Evolutionary conservation across 2,329 filamentous ascomycete species (phyloP).

Genomic region (Venturia carpophila): DNA sequence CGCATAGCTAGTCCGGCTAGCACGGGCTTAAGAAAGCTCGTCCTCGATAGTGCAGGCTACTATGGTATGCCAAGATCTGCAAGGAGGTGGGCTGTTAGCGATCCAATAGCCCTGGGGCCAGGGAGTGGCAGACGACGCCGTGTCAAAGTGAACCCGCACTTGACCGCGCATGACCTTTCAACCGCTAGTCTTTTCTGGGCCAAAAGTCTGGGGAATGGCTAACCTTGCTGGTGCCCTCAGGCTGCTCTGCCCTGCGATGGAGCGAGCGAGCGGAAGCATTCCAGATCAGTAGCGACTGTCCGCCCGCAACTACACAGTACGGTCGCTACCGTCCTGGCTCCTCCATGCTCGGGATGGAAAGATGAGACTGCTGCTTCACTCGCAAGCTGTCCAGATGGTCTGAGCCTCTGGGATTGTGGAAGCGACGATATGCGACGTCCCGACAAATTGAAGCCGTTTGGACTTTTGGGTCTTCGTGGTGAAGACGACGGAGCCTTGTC

Average conservation of each 20-base stretch:
- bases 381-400: background rate
- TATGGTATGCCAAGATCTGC: no score
- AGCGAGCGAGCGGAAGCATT: background rate
- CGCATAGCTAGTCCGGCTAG: background rate
- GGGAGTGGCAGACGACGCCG: background rate
- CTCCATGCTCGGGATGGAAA: background rate
- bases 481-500: background rate
- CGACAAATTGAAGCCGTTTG: background rate
- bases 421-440: background rate
- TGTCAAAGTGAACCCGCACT: slow-evolving; percentile 1
- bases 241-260: background rate
- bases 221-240: background rate
- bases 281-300: slow-evolving; percentile 6
- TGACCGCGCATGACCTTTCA: background rate
- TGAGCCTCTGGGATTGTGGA: background rate
- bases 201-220: background rate
- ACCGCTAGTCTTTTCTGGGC: background rate
- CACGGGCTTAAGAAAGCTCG: background rate
- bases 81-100: slow-evolving; percentile 10
- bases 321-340: background rate
- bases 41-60: no score
- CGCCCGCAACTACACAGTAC: background rate
- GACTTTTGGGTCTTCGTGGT: background rate
- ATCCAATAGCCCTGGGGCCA: background rate
- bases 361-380: no score